Evolutionary conservation across 139 green algal genomes (phyloP), one percentile per base, ranked within the genome.

Genomic region (Diplosphaera chodatii): DNA sequence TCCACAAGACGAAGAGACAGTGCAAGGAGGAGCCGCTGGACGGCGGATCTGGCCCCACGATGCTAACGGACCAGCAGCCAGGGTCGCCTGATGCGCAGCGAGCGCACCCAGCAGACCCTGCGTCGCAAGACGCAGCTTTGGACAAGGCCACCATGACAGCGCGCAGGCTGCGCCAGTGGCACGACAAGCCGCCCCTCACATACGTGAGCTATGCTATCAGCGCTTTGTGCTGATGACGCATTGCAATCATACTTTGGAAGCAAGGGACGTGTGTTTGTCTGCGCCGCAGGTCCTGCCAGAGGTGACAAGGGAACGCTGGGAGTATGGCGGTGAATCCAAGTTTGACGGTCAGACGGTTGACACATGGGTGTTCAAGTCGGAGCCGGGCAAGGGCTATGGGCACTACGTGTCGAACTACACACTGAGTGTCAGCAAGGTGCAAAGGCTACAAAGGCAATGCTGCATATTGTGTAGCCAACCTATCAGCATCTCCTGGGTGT

Each of bases 281-380:
- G n/a, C n/a, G n/a, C n/a, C n/a, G 70, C 66, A 76, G 70, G 67
- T 87, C 29, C 64, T 87, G 37, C 82, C 82, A 31, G 77, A 87
- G 40, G 27, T 87, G 55, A 30, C 25, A 1, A 68, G 77, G 34
- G 28, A 62, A 2, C 64, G 80, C 5, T 87, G 82, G 82, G 20
- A 25, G 16, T 87, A 84, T 64, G 68, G 69, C 34, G 80, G 80
- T 21, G 55, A n/a, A 16, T 20, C 40, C 3, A 15, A 32, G 18
- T n/a, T 81, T 29, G 40, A 48, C n/a, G n/a, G 69, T 23, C 29
- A 74, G 28, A 41, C 69, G 25, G 76, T 74, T 0, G 30, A 78
- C 20, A 64, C 67, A 6, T 87, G 68, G 37, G 64, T 76, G 15
- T 84, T 75, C 73, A 29, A 73, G 28, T 59, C 83, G n/a, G 79